Conservation (phyloP, 176 grass and related monocot species). For the Hyparrhenia diplandra region DNA sequence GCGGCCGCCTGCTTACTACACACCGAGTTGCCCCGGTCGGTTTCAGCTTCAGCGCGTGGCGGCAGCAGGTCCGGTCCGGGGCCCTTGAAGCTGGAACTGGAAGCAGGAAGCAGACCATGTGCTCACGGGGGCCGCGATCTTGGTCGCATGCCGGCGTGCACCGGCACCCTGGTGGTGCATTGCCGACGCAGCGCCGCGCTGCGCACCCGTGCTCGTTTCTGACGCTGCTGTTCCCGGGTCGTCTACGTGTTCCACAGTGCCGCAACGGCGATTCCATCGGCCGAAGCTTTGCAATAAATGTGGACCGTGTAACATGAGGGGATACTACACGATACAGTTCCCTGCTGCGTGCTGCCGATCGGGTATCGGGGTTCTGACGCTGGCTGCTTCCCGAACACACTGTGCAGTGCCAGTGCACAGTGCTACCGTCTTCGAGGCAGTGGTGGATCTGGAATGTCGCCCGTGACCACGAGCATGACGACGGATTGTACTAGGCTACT, state of each 20-base stretch:
- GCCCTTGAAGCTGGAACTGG: not conserved
- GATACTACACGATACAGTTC: not conserved
- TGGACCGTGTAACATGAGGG: not conserved
- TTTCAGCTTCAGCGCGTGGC: not conserved
- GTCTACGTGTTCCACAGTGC: not conserved
- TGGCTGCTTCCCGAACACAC: not conserved
- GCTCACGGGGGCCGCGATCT: conserved; percentile 11
- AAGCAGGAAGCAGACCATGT: conserved; percentile 6
- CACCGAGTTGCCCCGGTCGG: not conserved
- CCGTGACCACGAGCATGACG: not conserved
- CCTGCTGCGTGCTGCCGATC: not conserved
- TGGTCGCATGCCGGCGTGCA: conserved; percentile 17
- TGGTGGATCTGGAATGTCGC: not conserved
- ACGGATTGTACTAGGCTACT: not conserved
- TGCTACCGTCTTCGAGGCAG: not conserved
- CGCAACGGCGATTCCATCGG: not conserved
- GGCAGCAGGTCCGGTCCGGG: not conserved
- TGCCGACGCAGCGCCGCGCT: not conserved
- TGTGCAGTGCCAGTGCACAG: not conserved
- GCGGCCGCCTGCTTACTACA: not conserved
- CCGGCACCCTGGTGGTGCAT: not conserved
- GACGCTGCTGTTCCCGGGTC: not conserved
- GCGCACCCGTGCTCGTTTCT: not conserved
- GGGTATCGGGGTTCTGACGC: not conserved
- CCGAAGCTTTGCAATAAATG: not conserved